Evolutionary conservation across 176 grass and related monocot species (phyloP).

Genomic region (Bonia amplexicaulis): DNA sequence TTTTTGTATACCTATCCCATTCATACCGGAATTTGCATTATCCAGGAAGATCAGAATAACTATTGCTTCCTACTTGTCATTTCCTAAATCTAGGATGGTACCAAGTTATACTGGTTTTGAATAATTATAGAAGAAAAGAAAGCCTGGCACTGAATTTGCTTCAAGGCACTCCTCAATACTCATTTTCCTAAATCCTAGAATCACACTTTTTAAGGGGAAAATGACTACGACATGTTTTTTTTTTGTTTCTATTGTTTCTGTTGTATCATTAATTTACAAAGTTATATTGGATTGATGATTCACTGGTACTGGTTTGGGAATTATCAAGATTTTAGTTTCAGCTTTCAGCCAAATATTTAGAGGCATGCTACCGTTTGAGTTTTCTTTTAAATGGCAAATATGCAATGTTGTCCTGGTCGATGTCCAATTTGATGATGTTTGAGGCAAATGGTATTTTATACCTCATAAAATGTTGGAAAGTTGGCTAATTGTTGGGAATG

Average conservation of each 20-base stretch:
- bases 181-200: neutral
- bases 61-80: neutral
- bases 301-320: neutral
- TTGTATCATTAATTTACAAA: neutral
- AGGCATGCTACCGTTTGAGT: neutral
- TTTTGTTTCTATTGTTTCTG: conserved; percentile 1
- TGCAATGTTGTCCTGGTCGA: neutral
- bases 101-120: neutral
- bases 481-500: neutral
- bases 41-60: neutral
- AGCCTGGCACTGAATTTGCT: neutral
- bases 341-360: neutral
- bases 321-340: neutral
- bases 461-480: neutral
- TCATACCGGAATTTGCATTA: neutral
- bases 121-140: conserved; percentile 1
- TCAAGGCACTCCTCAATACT: neutral
- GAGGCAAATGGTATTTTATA: neutral
- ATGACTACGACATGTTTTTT: neutral
- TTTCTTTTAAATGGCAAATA: neutral
- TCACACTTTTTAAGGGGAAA: neutral
- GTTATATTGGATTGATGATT: neutral
- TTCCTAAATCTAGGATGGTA: neutral
- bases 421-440: neutral
- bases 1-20: neutral